Evolutionary conservation across 495 filamentous ascomycete species (phyloP).

Genomic region (Collariella sp.): DNA sequence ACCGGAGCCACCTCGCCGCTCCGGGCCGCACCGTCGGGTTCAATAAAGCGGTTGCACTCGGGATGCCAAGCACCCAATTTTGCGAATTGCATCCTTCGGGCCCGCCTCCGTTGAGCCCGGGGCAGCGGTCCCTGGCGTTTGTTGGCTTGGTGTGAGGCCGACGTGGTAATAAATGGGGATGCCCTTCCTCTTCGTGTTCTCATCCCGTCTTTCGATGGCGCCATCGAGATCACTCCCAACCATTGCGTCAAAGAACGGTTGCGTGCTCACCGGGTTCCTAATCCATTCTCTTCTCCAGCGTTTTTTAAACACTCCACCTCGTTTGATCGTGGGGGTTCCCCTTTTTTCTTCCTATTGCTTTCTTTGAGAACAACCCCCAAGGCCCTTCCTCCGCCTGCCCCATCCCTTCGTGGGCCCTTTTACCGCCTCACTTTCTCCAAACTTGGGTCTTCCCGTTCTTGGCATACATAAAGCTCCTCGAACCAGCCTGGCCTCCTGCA

Average conservation of each 20-base stretch:
- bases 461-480: not conserved
- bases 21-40: not conserved
- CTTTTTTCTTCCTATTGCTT: not conserved
- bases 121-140: conserved; percentile 1
- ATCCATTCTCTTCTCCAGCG: not conserved
- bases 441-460: conserved; percentile 4
- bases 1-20: not conserved
- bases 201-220: conserved; percentile 27
- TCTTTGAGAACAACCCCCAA: not conserved
- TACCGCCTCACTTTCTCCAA: conserved; percentile 3
- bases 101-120: not conserved
- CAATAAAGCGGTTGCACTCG: not conserved
- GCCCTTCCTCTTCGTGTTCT: conserved; percentile 8
- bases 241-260: conserved; percentile 20
- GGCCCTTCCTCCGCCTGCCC: not conserved
- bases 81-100: conserved; percentile 3
- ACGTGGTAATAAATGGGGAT: conserved; percentile 8
- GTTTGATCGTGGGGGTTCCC: conserved; percentile 1
- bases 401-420: not conserved
- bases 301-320: conserved; percentile 1
- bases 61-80: conserved; percentile 10
- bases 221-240: conserved; percentile 14
- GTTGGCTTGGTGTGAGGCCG: not conserved
- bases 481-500: not conserved
- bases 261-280: conserved; percentile 17